These are phyloP conservation scores for Suhomyces maxii DNA, from an alignment of 1,139 yeast genomes.

Conservation along the genomic window DNA sequence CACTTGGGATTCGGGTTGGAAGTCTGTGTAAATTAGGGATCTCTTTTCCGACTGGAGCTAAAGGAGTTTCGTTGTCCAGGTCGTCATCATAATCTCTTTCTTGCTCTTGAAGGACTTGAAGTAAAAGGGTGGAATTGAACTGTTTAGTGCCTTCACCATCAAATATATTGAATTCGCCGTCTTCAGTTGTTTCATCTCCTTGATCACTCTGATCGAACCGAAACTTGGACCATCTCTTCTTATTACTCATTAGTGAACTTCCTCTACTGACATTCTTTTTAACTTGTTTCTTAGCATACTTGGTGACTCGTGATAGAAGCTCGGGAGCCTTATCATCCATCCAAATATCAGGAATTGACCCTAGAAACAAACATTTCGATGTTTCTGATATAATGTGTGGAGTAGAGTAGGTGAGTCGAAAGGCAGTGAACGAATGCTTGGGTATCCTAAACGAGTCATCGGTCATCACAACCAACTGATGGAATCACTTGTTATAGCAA, in stretches of 20 bases:
- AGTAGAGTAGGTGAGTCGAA: conserved; percentile 55
- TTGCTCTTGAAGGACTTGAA: conserved; percentile 3
- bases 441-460: conserved; percentile 13
- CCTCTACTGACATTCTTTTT: conserved; percentile 16
- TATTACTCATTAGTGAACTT: conserved; percentile 14
- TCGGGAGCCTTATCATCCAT: conserved; percentile 30
- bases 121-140: conserved; percentile 1
- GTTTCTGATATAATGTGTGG: conserved; percentile 51
- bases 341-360: conserved; percentile 70
- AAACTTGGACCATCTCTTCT: conserved; percentile 11
- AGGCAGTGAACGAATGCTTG: conserved; percentile 60
- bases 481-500: not conserved
- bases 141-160: not conserved
- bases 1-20: not conserved
- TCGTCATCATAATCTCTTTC: conserved; percentile 3
- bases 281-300: conserved; percentile 17
- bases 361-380: conserved; percentile 56
- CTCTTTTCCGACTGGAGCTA: too few relatives aligned
- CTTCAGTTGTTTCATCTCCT: conserved; percentile 6
- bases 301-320: conserved; percentile 15
- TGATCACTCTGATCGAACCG: conserved; percentile 1
- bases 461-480: not conserved
- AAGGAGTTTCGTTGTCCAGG: not conserved
- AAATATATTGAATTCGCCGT: conserved; percentile 14
- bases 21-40: not conserved